phyloP scores from a whole-genome alignment of 2,329 filamentous ascomycete species.

The Thelonectria rubi region DNA sequence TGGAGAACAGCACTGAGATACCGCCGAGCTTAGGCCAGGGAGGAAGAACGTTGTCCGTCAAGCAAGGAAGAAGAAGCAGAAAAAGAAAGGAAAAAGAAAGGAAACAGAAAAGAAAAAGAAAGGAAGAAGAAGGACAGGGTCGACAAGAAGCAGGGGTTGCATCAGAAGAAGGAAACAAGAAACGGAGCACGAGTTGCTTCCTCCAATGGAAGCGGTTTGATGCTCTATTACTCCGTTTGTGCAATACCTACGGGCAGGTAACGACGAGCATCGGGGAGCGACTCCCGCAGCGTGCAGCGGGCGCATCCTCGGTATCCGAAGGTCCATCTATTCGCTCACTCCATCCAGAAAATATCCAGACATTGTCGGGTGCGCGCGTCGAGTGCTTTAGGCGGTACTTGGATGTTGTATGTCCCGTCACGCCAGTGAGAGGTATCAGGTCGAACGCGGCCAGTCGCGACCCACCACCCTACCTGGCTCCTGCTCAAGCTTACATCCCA shows the following conservation, averaged over 20 bases:
- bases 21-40: slow-evolving; percentile 1
- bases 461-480: background rate
- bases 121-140: background rate
- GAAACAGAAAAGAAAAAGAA: slow-evolving; percentile 4
- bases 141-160: slow-evolving; percentile 1
- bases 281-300: slow-evolving; percentile 6
- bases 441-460: background rate
- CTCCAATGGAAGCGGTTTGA: slow-evolving; percentile 12
- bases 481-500: background rate
- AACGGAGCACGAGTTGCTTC: slow-evolving; percentile 7
- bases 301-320: background rate
- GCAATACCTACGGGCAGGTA: background rate
- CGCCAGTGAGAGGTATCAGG: background rate
- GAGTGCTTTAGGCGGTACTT: background rate
- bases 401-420: background rate
- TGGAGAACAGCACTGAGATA: background rate
- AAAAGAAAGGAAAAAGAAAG: slow-evolving; percentile 16
- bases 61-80: slow-evolving; percentile 2
- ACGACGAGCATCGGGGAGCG: slow-evolving; percentile 2
- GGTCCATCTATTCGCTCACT: background rate
- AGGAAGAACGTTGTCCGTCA: slow-evolving; percentile 14
- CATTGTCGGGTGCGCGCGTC: background rate
- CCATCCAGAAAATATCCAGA: background rate
- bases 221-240: background rate
- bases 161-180: slow-evolving; percentile 14